A percentile compares a stretch with the other conserved stretches of the same genome.
Evolutionary conservation across 768 basidiomycete genomes (phyloP).

Genomic region (Cystofilobasidium ferigula): DNA sequence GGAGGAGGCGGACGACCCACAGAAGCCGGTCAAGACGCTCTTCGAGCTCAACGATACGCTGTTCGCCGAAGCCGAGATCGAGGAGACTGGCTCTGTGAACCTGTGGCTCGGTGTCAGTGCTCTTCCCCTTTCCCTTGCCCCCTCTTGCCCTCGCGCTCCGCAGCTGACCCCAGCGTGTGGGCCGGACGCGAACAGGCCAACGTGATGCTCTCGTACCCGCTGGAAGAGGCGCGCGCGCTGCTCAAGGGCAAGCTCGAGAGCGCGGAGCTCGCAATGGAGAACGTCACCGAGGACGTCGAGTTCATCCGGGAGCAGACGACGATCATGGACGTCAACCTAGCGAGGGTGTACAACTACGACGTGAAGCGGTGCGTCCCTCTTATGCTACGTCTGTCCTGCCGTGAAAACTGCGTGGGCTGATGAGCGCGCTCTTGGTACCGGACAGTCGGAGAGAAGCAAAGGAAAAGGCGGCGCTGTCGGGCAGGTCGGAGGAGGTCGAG

Average conservation of each 20-base stretch:
- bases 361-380: slow-evolving; percentile 48
- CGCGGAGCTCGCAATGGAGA: slow-evolving; percentile 55
- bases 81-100: slow-evolving; percentile 77
- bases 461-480: not conserved
- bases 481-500: not conserved
- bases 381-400: not conserved
- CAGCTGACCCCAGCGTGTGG: not conserved
- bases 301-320: slow-evolving; percentile 90
- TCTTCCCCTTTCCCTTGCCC: not conserved
- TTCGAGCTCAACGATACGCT: slow-evolving; percentile 95
- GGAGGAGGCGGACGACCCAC: slow-evolving; percentile 39
- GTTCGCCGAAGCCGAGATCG: slow-evolving; percentile 78
- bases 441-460: slow-evolving; percentile 1
- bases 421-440: not conserved
- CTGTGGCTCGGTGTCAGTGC: slow-evolving; percentile 84
- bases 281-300: slow-evolving; percentile 76
- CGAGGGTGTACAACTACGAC: slow-evolving; percentile 92
- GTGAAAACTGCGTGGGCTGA: not conserved
- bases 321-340: slow-evolving; percentile 91
- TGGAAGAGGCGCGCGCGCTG: slow-evolving; percentile 63
- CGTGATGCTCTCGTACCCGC: slow-evolving; percentile 89
- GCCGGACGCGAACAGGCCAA: slow-evolving; percentile 56
- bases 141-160: not conserved
- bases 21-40: slow-evolving; percentile 56
- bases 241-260: slow-evolving; percentile 61